Conservation (phyloP, 2,329 filamentous ascomycete genomes). For the Cadophora luteo-olivacea region DNA sequence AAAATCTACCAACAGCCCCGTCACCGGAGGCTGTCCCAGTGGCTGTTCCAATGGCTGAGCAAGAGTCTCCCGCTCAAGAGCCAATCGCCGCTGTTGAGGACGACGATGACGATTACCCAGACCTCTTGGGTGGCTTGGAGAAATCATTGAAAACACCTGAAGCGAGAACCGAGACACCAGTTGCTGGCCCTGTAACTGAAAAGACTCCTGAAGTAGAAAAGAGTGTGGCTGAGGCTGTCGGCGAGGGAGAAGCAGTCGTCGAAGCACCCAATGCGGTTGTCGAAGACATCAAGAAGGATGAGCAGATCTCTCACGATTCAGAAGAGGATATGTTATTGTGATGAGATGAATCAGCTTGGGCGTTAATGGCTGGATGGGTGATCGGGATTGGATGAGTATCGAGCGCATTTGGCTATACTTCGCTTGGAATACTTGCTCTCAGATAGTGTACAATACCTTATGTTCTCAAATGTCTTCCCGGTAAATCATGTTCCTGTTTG, state of each 20-base stretch:
- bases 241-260: background rate
- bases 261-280: background rate
- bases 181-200: constrained; percentile 7
- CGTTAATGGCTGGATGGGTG: background rate
- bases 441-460: background rate
- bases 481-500: no score
- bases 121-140: constrained; percentile 41
- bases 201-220: background rate
- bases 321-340: constrained; percentile 5
- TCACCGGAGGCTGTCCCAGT: background rate
- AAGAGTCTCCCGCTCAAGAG: background rate
- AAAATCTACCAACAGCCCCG: background rate
- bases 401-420: background rate
- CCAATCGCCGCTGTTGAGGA: constrained; percentile 22
- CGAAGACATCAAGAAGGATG: background rate
- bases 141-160: constrained; percentile 33
- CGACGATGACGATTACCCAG: constrained; percentile 38
- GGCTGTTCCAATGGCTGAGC: background rate
- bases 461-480: background rate
- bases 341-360: background rate
- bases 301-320: background rate
- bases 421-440: background rate
- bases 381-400: background rate
- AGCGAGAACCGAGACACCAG: constrained; percentile 5
- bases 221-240: background rate